Base-by-base conservation (phyloP, 1,284 basidiomycete genomes). In the Schizophyllum commune region DNA sequence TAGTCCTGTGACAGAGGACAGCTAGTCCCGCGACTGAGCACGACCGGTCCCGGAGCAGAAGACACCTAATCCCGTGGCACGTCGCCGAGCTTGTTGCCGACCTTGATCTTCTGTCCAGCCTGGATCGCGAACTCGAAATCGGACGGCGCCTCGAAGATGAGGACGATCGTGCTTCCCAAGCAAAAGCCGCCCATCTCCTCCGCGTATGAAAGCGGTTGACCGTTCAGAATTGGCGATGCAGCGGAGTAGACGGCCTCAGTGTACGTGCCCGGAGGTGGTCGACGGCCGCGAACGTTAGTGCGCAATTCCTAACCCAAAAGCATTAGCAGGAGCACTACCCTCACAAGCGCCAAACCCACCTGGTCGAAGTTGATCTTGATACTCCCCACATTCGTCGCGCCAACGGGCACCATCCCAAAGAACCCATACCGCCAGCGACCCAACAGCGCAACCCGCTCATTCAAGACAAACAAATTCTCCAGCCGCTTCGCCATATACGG, bases 101-200 rank as follows among this genome's bases (percentile, higher is more conserved):
- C 93, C 71, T 88, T 90, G 66, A 98, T 85, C 74, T 91, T 92
- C 72, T 96, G 83, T 1, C 94, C 94, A 0, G 88, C 80, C 66
- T 88, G 78, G n/a, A 96, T 81, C 1, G 77, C 73, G 69, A 98
- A 98, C 70, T 86, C 82, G 72, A 96, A 98, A 52, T 86, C 77
- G 63, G 82, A 78, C 0, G 97, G 96, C 0, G 96, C 96, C 76
- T 99, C 97, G 70, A 98, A 98, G 1, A 99, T 92, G 55, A 99
- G 81, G 20, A 99, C 96, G 68, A 99, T 91, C 2, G 96, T 99
- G 72, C 91, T 94, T 1, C 96, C 97, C 1, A 99, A 80, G 69
- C 88, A 89, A 79, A 99, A 99, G 0, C 95, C 96, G 57, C 96
- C 96, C 92, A 98, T 95, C 77, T 99, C 96, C 71, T 98, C 92